A percentile compares a stretch with the other conserved stretches of the same genome.
phyloP scores from a whole-genome alignment of 1,284 basidiomycete species.

The Xanthoconium separans region DNA sequence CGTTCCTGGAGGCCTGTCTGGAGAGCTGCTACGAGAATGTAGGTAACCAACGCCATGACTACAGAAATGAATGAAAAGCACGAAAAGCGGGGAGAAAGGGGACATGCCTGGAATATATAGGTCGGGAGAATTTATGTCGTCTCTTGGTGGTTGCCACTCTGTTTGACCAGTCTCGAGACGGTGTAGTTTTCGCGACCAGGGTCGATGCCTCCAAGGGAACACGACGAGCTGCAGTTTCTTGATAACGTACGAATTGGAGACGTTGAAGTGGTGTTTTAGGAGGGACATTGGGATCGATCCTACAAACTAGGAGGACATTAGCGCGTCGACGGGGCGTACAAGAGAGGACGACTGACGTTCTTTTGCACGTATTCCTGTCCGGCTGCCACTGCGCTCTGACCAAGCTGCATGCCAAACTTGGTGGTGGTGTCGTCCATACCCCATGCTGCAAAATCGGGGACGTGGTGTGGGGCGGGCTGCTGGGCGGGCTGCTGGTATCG shows the following conservation, averaged over 20 bases:
- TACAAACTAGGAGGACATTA: conserved; percentile 57
- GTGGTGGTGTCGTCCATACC: conserved; percentile 92
- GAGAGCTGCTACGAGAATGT: conserved; percentile 86
- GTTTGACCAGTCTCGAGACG: conserved; percentile 66
- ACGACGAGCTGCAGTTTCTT: conserved; percentile 88
- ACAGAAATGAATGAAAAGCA: conserved; percentile 11
- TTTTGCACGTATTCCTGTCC: conserved; percentile 96
- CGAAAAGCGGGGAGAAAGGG: not conserved
- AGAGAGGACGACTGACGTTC: conserved; percentile 61
- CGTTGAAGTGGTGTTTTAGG: conserved; percentile 95
- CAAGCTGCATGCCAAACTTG: conserved; percentile 95
- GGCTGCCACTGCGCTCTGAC: conserved; percentile 87
- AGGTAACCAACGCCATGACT: conserved; percentile 98
- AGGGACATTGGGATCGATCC: conserved; percentile 74
- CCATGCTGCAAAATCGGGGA: conserved; percentile 69
- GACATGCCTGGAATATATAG: conserved; percentile 92
- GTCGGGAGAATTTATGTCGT: conserved; percentile 96
- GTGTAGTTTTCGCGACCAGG: conserved; percentile 70
- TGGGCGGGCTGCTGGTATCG: conserved; percentile 49
- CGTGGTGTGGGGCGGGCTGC: conserved; percentile 38
- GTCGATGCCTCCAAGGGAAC: conserved; percentile 93
- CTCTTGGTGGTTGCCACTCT: conserved; percentile 87
- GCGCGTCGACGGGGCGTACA: not conserved
- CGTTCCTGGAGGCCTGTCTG: conserved; percentile 80
- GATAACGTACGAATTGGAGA: conserved; percentile 95